Evolutionary conservation across 2,329 filamentous ascomycete species (phyloP), one percentile per base, ranked within the genome.

Genomic region (Penicillium rolfsii): DNA sequence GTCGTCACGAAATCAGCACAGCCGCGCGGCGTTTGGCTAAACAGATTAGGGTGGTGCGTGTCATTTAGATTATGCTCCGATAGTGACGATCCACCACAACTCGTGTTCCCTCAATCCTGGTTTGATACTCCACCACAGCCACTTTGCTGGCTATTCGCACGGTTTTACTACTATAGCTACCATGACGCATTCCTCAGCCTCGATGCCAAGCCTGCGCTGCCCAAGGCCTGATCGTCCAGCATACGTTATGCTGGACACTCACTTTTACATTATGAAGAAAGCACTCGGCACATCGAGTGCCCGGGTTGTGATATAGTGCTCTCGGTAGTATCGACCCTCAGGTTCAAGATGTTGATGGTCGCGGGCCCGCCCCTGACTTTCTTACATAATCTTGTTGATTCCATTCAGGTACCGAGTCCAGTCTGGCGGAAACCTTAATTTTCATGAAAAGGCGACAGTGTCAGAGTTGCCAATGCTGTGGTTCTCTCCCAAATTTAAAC

Each of bases 11-110:
- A 38, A 62, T 65, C 66, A 64, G 62, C 66, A 61, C 64, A 68
- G 67, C 67, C 67, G 66, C 67, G 66, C 65, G 66, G 62, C 61
- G 57, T 35, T 52, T 63, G 59, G 52, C 50, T 59, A 41, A 38
- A 48, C 55, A 52, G 14, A 33, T 38, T 26, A n/a, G 4, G n/a
- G 24, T 7, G n/a, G 46, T 49, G 28, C 16, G 16, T 35, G 28
- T 35, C 45, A 50, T 35, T 50, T 22, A 50, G 16, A 22, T 35
- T 8, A 3, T 30, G 28, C 7, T 4, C 7, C 7, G 28, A 30
- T 30, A 30, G 4, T 46, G 6, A 3, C 11, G 46, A 50, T 50
- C 54, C 55, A 57, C 33, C 30, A 22, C 14, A 11, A 6, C 46
- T 50, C 46, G 28, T 33, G 28, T 50, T n/a, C 1, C 35, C 22